Evolutionary conservation across 371 early-diverging fungal genomes (phyloP), one percentile per base, ranked within the genome.

Genomic region (Actinomortierella ambigua): DNA sequence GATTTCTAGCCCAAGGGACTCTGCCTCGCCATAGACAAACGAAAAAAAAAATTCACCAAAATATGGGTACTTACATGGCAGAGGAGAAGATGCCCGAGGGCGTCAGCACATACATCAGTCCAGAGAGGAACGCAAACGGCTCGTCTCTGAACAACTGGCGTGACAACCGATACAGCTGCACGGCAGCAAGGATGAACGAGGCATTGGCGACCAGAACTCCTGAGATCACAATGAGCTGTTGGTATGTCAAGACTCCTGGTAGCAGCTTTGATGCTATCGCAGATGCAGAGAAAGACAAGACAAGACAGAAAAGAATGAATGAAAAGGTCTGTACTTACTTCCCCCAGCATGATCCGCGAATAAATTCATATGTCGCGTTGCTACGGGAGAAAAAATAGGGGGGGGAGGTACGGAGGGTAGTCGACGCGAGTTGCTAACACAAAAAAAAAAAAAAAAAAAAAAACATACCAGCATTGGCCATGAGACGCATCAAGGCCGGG

Each of bases 51-150:
- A 20, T 20, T n/a, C 4, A 27, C 54, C 34, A 26, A 34, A 17
- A 54, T 15, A 1, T 39, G 23, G 41, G 4, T 20, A 48, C 76
- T 59, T 81, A 93, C 83, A 94, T 81, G 4, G 95, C 83, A 9
- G 96, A 92, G 91, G 95, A 89, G 68, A 97, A 95, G 61, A 92
- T 82, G 4, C 88, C 82, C 1, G 94, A 85, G 6, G 96, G 96
- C 1, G 90, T 87, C 34, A 92, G 53, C 57, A 83, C 82, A 68
- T 89, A 96, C 8, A 92, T 83, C 28, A 94, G 63, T 0, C 93
- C 85, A 0, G 93, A 77, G 1, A 85, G 50, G n/a, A 73, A 81
- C 1, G 94, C 92, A 48, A 91, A 69, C 9, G 55, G 63, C 47
- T 88, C 82, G 42, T 65, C 68, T 44, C 79, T 81, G 68, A 85